These are phyloP conservation scores for Tinospora cordifolia DNA, from an alignment of 164 flowering plant genomes.

Conservation along the genomic window DNA sequence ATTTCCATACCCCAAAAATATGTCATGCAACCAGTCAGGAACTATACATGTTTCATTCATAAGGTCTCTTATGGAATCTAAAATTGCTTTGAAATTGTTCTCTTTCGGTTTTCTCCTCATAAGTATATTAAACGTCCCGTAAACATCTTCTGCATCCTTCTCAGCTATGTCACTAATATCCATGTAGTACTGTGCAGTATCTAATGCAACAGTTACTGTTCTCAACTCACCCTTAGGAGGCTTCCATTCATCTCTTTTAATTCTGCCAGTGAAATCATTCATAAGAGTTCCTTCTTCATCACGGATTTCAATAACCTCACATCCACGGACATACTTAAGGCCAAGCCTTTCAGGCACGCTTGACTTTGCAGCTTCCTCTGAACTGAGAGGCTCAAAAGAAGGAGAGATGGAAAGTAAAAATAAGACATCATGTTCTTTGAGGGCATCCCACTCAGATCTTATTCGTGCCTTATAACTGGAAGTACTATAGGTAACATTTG, in stretches of 20 bases:
- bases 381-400: conserved; percentile 88
- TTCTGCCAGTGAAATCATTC: conserved; percentile 96
- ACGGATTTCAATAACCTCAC: conserved; percentile 90
- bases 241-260: conserved; percentile 97
- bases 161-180: conserved; percentile 86
- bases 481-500: conserved; percentile 71
- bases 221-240: conserved; percentile 97
- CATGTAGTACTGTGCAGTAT: conserved; percentile 98
- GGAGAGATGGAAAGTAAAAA: conserved; percentile 85
- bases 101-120: conserved; percentile 99
- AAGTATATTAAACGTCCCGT: conserved; percentile 78
- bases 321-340: conserved; percentile 91
- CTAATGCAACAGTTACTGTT: conserved; percentile 85
- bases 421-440: conserved; percentile 97
- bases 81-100: conserved; percentile 95
- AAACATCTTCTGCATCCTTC: conserved; percentile 80
- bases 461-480: conserved; percentile 81
- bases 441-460: conserved; percentile 90
- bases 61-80: conserved; percentile 95
- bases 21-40: conserved; percentile 92
- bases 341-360: conserved; percentile 92
- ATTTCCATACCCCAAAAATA: conserved; percentile 93
- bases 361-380: conserved; percentile 77
- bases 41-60: conserved; percentile 99
- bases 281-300: conserved; percentile 95